Percentiles rank a stretch among this genome's conserved stretches.
phyloP scores from a whole-genome alignment of 2,329 filamentous ascomycete species.

The Cordyceps sp. region DNA sequence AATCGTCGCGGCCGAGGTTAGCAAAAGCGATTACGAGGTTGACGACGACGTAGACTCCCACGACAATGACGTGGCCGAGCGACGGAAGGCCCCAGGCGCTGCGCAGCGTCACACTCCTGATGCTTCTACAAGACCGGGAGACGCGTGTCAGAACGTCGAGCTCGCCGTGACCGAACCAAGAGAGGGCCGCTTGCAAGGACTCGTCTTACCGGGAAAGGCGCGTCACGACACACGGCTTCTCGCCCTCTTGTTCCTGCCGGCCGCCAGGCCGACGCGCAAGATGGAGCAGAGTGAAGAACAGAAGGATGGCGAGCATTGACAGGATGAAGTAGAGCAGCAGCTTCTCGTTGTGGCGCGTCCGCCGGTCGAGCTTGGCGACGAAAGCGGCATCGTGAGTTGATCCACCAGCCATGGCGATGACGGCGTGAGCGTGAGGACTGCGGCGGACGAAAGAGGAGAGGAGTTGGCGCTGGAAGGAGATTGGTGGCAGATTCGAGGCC shows the following conservation, averaged over 20 bases:
- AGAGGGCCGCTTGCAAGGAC: no score
- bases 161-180: conserved; percentile 1
- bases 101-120: conserved; percentile 11
- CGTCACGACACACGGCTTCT: not conserved
- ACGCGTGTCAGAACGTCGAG: not conserved
- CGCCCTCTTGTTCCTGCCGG: not conserved
- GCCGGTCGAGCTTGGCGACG: not conserved
- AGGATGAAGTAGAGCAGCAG: conserved; percentile 3
- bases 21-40: conserved; percentile 17
- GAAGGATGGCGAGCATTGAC: conserved; percentile 1
- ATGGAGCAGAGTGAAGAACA: conserved; percentile 3
- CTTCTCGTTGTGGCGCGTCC: conserved; percentile 1
- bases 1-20: conserved; percentile 14
- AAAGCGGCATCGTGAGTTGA: not conserved
- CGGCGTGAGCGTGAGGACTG: no score
- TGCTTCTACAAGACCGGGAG: not conserved
- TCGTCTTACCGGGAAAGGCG: no score
- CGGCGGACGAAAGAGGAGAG: no score
- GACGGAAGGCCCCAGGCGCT: conserved; percentile 13
- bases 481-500: no score
- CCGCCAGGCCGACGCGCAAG: conserved; percentile 1
- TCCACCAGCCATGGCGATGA: not conserved
- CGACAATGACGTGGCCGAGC: conserved; percentile 14
- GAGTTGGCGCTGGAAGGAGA: no score
- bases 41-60: conserved; percentile 13